Conservation (phyloP, 371 early-diverging fungal genomes). For the Basidiobolus meristosporus region DNA sequence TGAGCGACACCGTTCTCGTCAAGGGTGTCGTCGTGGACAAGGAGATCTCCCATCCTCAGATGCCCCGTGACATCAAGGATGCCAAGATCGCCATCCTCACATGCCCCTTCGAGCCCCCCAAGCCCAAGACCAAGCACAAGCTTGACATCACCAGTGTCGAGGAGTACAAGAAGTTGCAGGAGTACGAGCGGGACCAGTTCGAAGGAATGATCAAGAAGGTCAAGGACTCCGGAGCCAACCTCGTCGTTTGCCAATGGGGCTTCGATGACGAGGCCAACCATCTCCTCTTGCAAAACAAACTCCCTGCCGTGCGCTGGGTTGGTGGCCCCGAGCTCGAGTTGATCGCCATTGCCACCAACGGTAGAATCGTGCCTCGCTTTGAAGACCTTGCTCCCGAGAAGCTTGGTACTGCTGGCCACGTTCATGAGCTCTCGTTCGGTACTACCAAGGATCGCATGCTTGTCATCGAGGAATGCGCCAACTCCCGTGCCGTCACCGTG, state of each 20-base stretch:
- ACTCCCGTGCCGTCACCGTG: conserved; percentile 93
- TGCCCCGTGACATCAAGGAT: conserved; percentile 91
- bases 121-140: conserved; percentile 99
- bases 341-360: conserved; percentile 98
- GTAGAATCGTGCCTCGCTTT: conserved; percentile 98
- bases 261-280: conserved; percentile 99
- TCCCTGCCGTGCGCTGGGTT: conserved; percentile 99
- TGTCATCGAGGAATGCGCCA: conserved; percentile 96
- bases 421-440: conserved; percentile 91
- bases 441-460: conserved; percentile 98
- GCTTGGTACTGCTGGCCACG: conserved; percentile 85
- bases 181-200: conserved; percentile 93
- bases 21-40: conserved; percentile 98
- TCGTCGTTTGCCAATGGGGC: conserved; percentile 99
- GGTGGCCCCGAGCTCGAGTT: conserved; percentile 99
- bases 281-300: conserved; percentile 89
- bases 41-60: conserved; percentile 99
- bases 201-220: conserved; percentile 92
- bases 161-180: conserved; percentile 91
- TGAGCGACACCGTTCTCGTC: conserved; percentile 85
- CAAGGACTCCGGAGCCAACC: conserved; percentile 93
- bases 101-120: conserved; percentile 99
- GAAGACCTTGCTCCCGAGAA: conserved; percentile 86
- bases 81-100: conserved; percentile 97
- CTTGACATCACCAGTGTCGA: conserved; percentile 94